Conservation (phyloP, 2,329 filamentous ascomycete genomes). For the Ophiostoma piceae region DNA sequence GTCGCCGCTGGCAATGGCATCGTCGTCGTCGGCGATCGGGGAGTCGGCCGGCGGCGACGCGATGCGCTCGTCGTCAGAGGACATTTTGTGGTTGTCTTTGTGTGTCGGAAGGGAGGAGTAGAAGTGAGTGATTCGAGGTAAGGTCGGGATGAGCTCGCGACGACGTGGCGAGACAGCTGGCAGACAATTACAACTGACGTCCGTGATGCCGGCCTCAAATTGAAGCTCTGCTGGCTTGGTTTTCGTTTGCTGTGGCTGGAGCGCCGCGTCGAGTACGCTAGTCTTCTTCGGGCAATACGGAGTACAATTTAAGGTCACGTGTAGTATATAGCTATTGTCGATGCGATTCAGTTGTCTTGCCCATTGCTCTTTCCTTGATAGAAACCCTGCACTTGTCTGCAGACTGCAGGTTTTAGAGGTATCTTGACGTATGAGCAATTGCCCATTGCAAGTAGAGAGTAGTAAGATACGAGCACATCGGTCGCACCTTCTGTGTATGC, state of each 20-base stretch:
- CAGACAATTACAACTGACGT: neutral
- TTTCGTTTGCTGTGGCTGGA: slow-evolving; percentile 21
- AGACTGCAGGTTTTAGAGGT: no score
- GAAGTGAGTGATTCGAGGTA: neutral
- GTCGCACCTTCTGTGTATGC: neutral
- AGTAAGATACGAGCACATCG: neutral
- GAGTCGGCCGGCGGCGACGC: slow-evolving; percentile 24
- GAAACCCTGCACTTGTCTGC: neutral
- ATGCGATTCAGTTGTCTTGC: neutral
- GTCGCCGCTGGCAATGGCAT: slow-evolving; percentile 24
- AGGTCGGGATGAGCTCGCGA: neutral
- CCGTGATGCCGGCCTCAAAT: slow-evolving; percentile 3
- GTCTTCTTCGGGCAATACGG: neutral
- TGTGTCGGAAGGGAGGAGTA: neutral
- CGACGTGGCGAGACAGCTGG: neutral
- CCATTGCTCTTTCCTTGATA: neutral
- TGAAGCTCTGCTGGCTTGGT: neutral
- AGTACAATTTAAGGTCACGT: neutral
- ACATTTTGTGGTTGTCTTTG: slow-evolving; percentile 22
- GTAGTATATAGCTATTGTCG: neutral
- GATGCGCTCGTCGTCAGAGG: slow-evolving; percentile 25
- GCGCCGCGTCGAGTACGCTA: slow-evolving; percentile 5
- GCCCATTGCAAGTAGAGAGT: no score
- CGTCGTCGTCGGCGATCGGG: slow-evolving; percentile 19
- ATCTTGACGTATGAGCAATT: no score